phyloP scores from a whole-genome alignment of 2,329 filamentous ascomycete genomes.

The Septoria linicola region DNA sequence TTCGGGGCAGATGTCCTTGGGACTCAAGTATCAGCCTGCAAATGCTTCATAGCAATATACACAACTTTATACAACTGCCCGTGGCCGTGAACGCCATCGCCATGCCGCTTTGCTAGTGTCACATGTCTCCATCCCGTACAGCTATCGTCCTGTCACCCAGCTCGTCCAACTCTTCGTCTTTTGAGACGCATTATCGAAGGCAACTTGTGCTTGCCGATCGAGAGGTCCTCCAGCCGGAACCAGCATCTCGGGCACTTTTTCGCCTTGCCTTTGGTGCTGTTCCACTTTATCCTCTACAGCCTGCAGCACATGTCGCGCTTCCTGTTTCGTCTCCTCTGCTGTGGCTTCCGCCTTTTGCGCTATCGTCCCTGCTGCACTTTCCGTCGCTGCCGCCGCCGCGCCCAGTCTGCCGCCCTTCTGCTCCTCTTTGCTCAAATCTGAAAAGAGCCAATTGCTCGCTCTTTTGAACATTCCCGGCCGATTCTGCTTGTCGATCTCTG shows the following conservation, averaged over 20 bases:
- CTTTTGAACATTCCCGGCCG: conserved; percentile 40
- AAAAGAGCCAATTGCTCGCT: conserved; percentile 36
- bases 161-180: conserved; percentile 48
- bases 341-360: conserved; percentile 4
- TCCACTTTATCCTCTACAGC: conserved; percentile 38
- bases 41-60: not conserved
- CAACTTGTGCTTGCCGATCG: conserved; percentile 47
- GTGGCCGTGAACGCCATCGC: conserved; percentile 5
- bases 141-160: conserved; percentile 43
- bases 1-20: too few species aligned
- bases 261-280: conserved; percentile 30
- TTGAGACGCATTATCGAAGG: conserved; percentile 39
- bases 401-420: conserved; percentile 40
- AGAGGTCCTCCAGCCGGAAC: conserved; percentile 44
- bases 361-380: conserved; percentile 12
- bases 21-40: too few species aligned
- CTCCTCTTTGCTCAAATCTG: conserved; percentile 39
- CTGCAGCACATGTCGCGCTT: conserved; percentile 35
- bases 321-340: conserved; percentile 15
- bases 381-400: conserved; percentile 24
- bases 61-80: conserved; percentile 4
- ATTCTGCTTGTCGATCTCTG: conserved; percentile 45
- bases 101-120: conserved; percentile 16
- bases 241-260: conserved; percentile 31
- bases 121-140: conserved; percentile 1